Evolutionary conservation across 192 early-diverging fungal genomes (phyloP), one percentile per base, ranked within the genome.

Genomic region (Podila epigama): DNA sequence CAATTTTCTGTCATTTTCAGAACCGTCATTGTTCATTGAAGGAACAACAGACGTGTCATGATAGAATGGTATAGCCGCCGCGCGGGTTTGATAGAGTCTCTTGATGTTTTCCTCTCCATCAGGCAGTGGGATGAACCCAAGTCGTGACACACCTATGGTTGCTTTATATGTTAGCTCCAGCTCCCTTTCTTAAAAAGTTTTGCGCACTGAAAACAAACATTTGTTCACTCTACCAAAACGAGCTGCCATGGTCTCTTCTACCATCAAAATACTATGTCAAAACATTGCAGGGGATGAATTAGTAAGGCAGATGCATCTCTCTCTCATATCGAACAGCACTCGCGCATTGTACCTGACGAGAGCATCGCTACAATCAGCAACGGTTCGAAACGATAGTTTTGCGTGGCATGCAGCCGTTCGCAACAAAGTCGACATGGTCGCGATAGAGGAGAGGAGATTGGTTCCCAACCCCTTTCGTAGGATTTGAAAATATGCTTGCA

Each of bases 91-190:
- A 22, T 75, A 75, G 1, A 75, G 60, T n/a, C 41, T 40, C 3
- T 42, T 41, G n/a, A 64, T 7, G 36, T 68, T 77, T 7, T 77
- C 73, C n/a, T 77, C 68, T 18, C 73, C 73, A 35, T 77, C 66
- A 16, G 40, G 20, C n/a, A 77, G 32, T 18, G 73, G 73, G 0
- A 39, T 40, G 48, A 77, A 77, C 34, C 73, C 73, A 2, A 77
- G 50, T 11, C 66, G 35, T 39, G 73, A 77, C 10, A 25, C 42
- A 4, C 65, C 71, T 75, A 42, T 1, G 2, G 13, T 5, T 52
- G 20, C 18, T 10, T 35, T n/a, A 40, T 35, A 22, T 59, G 16
- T n/a, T 25, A 56, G 29, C 5, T 12, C 3, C 12, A 34, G 31
- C 13, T 33, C 1, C 2, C 9, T 1, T 7, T 15, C 11, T 22